A percentile compares a stretch with the other conserved stretches of the same genome.
These are phyloP conservation scores for Suillus variegatus DNA, from an alignment of 768 basidiomycete genomes.

Conservation along the genomic window DNA sequence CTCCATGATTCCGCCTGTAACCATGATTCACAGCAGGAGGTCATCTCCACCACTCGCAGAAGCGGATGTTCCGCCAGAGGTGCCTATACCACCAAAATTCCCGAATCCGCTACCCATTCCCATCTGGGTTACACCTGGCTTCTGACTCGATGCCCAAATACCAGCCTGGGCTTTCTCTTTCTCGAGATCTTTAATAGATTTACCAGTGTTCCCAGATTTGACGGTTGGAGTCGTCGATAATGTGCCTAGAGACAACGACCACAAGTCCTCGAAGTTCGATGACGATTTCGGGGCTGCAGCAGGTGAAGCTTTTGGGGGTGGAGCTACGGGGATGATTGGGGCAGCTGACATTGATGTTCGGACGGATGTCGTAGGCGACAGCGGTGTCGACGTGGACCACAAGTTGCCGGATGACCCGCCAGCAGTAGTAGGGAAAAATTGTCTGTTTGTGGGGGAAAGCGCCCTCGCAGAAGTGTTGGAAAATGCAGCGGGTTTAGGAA, in stretches of 20 bases:
- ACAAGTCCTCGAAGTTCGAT: slow-evolving; percentile 85
- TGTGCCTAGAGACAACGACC: slow-evolving; percentile 75
- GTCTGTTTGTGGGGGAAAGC: slow-evolving; percentile 31
- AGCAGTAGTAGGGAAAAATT: slow-evolving; percentile 22
- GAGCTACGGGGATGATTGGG: slow-evolving; percentile 20
- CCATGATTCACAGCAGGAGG: slow-evolving; percentile 38
- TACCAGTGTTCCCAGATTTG: slow-evolving; percentile 46
- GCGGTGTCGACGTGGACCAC: slow-evolving; percentile 29
- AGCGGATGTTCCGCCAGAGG: slow-evolving; percentile 11
- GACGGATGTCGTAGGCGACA: slow-evolving; percentile 21
- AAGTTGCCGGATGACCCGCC: slow-evolving; percentile 21
- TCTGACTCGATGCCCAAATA: slow-evolving; percentile 63
- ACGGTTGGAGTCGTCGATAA: slow-evolving; percentile 27
- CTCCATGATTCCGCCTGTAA: neutral
- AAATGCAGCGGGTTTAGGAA: slow-evolving; percentile 20
- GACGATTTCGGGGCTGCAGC: slow-evolving; percentile 39
- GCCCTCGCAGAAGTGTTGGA: slow-evolving; percentile 17
- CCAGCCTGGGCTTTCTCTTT: slow-evolving; percentile 81
- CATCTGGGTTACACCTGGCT: slow-evolving; percentile 16
- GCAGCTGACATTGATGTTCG: slow-evolving; percentile 13
- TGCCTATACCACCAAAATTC: slow-evolving; percentile 31
- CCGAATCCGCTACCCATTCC: slow-evolving; percentile 32
- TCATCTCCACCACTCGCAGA: slow-evolving; percentile 40
- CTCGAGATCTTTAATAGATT: slow-evolving; percentile 89
- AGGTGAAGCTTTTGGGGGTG: slow-evolving; percentile 27